Evolutionary conservation across 2,329 filamentous ascomycete genomes (phyloP).

Genomic region (Paecilomyces niveus): DNA sequence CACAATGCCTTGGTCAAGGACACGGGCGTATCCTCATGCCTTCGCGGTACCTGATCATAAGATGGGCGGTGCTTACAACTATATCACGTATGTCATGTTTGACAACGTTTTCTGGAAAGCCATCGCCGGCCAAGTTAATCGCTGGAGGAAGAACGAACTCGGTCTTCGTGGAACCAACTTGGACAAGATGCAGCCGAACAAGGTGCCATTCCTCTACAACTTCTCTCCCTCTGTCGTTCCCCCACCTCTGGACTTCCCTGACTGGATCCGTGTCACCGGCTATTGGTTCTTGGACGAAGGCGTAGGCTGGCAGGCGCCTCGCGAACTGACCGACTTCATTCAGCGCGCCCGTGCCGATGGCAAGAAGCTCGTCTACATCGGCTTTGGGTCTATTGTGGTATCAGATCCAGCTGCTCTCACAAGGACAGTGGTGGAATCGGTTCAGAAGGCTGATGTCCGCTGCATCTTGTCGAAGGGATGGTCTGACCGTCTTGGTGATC

Average conservation of each 20-base stretch:
- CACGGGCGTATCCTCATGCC: conserved; percentile 89
- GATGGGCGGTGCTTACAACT: conserved; percentile 92
- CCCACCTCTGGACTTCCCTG: conserved; percentile 87
- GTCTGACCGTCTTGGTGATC: conserved; percentile 72
- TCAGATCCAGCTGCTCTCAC: conserved; percentile 83
- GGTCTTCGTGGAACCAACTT: conserved; percentile 72
- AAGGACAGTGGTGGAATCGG: conserved; percentile 85
- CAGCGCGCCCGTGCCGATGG: conserved; percentile 68
- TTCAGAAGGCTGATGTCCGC: conserved; percentile 82
- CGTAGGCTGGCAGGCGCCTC: conserved; percentile 62
- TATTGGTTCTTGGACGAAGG: conserved; percentile 95
- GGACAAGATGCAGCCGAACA: conserved; percentile 90
- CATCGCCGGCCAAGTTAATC: conserved; percentile 83
- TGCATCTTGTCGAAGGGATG: conserved; percentile 95
- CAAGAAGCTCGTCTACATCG: conserved; percentile 94
- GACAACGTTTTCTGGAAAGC: conserved; percentile 96
- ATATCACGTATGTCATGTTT: conserved; percentile 91
- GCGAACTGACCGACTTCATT: conserved; percentile 75
- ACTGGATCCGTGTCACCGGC: conserved; percentile 95
- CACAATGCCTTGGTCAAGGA: conserved; percentile 98
- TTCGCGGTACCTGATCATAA: conserved; percentile 90
- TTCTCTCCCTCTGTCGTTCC: conserved; percentile 92
- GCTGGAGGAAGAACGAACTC: conserved; percentile 78
- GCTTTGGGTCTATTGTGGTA: conserved; percentile 94
- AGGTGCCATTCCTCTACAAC: conserved; percentile 97